Percentiles rank a stretch among this genome's conserved stretches.
These are phyloP conservation scores for Filosporella fistucella DNA, from an alignment of 495 filamentous ascomycete genomes.

Conservation along the genomic window DNA sequence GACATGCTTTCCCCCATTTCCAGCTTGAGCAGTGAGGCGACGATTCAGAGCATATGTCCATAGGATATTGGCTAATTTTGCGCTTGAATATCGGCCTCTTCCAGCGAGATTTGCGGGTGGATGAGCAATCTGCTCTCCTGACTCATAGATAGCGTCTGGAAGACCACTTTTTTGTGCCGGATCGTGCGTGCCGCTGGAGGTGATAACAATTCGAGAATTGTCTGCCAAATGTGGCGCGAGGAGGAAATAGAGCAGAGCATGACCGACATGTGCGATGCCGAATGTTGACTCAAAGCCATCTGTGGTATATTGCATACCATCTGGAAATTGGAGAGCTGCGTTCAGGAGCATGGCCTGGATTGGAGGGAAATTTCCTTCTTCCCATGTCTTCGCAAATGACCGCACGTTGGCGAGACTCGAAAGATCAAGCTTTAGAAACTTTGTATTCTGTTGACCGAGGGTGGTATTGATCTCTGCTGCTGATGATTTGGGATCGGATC, in stretches of 20 bases:
- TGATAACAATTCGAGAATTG: slow-evolving; percentile 41
- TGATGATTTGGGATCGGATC: slow-evolving; percentile 30
- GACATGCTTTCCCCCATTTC: slow-evolving; percentile 22
- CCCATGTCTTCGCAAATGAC: slow-evolving; percentile 30
- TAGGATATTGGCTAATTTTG: slow-evolving; percentile 21
- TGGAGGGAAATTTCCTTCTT: slow-evolving; percentile 28
- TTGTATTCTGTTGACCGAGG: slow-evolving; percentile 26
- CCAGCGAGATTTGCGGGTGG: slow-evolving; percentile 19
- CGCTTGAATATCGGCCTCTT: slow-evolving; percentile 27
- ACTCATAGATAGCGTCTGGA: not conserved
- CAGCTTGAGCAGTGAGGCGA: slow-evolving; percentile 22
- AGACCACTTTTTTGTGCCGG: slow-evolving; percentile 10
- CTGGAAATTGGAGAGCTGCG: slow-evolving; percentile 38
- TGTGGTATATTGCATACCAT: slow-evolving; percentile 19
- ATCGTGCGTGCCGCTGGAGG: slow-evolving; percentile 31
- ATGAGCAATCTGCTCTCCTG: not conserved
- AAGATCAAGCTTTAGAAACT: slow-evolving; percentile 37
- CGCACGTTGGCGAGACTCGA: slow-evolving; percentile 31
- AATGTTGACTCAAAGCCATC: slow-evolving; percentile 37
- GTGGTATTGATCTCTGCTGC: not conserved
- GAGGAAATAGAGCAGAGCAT: slow-evolving; percentile 47
- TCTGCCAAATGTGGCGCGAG: slow-evolving; percentile 39
- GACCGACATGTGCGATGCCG: slow-evolving; percentile 33
- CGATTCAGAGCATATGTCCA: slow-evolving; percentile 37
- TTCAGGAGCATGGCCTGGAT: slow-evolving; percentile 41